Evolutionary conservation across 2,329 filamentous ascomycete species (phyloP).

Genomic region (Alternaria dauci): DNA sequence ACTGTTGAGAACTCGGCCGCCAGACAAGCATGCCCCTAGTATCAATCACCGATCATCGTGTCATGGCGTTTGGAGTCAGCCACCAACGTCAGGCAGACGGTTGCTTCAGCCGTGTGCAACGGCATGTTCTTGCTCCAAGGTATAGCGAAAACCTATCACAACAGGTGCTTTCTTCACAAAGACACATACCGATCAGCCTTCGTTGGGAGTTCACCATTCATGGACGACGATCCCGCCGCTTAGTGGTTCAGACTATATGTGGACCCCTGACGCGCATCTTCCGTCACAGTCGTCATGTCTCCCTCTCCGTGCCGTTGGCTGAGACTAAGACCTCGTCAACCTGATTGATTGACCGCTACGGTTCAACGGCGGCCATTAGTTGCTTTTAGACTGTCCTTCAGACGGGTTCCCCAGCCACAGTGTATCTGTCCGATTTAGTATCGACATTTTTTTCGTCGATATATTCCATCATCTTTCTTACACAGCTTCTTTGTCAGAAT

Average conservation of each 20-base stretch:
- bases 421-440: not conserved
- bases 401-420: not conserved
- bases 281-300: conserved; percentile 14
- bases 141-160: not conserved
- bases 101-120: not conserved
- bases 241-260: conserved; percentile 6
- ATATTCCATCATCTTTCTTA: not conserved
- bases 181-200: not conserved
- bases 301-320: not conserved
- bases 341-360: not conserved
- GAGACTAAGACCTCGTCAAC: not conserved
- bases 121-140: not conserved
- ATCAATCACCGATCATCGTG: not conserved
- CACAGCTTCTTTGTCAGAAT: not conserved
- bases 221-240: not conserved
- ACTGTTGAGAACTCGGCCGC: not conserved
- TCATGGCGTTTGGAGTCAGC: conserved; percentile 3
- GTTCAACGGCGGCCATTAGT: not conserved
- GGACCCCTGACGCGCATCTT: conserved; percentile 13
- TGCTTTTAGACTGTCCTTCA: not conserved
- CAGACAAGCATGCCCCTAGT: conserved; percentile 2
- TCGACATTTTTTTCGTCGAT: not conserved
- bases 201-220: not conserved
- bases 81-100: conserved; percentile 2
- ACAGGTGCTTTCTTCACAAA: not conserved